phyloP scores from a whole-genome alignment of 2,329 filamentous ascomycete species.

The Exophiala bonariae region DNA sequence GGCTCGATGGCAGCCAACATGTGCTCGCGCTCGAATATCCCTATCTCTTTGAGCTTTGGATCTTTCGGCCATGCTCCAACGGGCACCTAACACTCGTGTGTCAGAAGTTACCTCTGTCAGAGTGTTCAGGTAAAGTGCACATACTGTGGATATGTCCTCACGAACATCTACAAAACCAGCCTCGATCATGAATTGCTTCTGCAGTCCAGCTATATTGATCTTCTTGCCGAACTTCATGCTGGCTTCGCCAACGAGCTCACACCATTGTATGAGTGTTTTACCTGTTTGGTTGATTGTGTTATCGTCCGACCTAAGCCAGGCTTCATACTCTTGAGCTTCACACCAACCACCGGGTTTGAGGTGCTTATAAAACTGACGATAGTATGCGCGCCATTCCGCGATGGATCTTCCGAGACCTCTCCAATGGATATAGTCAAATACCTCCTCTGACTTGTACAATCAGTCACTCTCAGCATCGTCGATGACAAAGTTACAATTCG shows the following conservation, averaged over 20 bases:
- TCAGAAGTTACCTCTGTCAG: too few relatives aligned
- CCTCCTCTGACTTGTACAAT: conserved; percentile 17
- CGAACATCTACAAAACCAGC: conserved; percentile 30
- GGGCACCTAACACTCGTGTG: conserved; percentile 23
- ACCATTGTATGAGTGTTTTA: conserved; percentile 12
- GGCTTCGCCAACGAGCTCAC: conserved; percentile 19
- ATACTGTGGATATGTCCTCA: conserved; percentile 27
- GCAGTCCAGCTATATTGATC: too few relatives aligned
- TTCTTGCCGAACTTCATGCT: conserved; percentile 29
- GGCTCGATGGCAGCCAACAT: conserved; percentile 27
- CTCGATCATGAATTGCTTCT: conserved; percentile 24
- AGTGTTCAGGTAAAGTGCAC: too few relatives aligned
- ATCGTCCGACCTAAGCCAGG: conserved; percentile 28
- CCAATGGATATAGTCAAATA: conserved; percentile 30
- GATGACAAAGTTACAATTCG: conserved; percentile 34
- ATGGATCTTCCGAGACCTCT: conserved; percentile 32
- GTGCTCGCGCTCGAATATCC: conserved; percentile 15
- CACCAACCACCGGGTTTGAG: conserved; percentile 38
- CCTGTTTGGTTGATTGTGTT: conserved; percentile 24
- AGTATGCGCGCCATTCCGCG: too few relatives aligned
- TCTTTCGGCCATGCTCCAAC: conserved; percentile 34
- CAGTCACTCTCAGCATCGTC: conserved; percentile 39
- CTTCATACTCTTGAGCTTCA: conserved; percentile 39
- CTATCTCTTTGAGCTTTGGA: conserved; percentile 29
- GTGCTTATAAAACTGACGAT: conserved; percentile 29